Conservation (phyloP, 75 land plant genomes). For the Cupressus sempervirens region DNA sequence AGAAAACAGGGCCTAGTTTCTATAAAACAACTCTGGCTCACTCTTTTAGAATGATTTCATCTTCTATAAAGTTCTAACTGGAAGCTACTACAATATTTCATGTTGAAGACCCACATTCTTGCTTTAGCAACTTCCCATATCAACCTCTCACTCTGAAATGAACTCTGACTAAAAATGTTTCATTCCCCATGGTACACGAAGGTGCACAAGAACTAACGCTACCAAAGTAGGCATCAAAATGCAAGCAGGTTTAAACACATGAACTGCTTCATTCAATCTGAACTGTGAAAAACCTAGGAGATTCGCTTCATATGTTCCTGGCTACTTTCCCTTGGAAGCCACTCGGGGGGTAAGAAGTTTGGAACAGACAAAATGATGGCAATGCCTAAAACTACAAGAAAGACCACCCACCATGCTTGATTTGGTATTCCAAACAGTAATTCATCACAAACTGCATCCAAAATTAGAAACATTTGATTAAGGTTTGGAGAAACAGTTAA, state of each 20-base stretch:
- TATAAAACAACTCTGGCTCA: neutral
- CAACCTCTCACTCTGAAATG: neutral
- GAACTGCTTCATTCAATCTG: neutral
- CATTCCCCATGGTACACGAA: neutral
- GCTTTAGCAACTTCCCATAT: neutral
- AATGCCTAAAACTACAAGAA: slow-evolving; percentile 39
- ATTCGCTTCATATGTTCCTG: slow-evolving; percentile 7
- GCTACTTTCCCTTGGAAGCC: slow-evolving; percentile 16
- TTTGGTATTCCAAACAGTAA: slow-evolving; percentile 61
- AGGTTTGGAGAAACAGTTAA: neutral
- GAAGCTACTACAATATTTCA: neutral
- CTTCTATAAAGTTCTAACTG: neutral
- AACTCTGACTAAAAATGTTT: neutral
- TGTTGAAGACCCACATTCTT: neutral
- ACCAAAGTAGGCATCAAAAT: neutral
- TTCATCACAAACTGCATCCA: slow-evolving; percentile 75
- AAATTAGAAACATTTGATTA: slow-evolving; percentile 7
- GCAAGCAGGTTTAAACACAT: neutral
- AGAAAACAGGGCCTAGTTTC: neutral
- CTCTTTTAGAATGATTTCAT: neutral
- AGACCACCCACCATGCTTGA: slow-evolving; percentile 74
- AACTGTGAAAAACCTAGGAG: slow-evolving; percentile 8
- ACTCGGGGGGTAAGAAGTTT: slow-evolving; percentile 27
- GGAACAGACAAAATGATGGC: slow-evolving; percentile 35
- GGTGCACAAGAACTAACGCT: neutral